Base-by-base conservation (phyloP, 768 basidiomycete genomes). In the Phylloporus rhodoxanthus region DNA sequence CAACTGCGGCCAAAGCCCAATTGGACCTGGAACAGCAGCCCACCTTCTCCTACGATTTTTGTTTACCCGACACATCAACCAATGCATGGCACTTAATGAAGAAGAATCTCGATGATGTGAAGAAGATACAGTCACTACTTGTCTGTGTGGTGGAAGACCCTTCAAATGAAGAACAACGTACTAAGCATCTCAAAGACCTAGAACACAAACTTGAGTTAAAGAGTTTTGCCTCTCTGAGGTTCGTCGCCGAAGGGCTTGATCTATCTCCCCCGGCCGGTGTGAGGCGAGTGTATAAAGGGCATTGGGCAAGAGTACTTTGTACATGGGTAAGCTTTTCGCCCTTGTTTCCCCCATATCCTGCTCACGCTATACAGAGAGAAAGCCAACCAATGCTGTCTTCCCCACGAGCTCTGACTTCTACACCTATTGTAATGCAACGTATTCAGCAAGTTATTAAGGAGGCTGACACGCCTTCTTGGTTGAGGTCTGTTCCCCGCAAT, bases 401-500 rank as follows among this genome's bases (percentile, higher is more conserved):
- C 19, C 37, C 37, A 20, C 1, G 1, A 8, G 17, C 17, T 38
- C 37, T 19, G 5, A 38, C 19, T 19, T 38, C 37, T 13, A 20
- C 17, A 4, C 37, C 17, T 3, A 2, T 5, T 38, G 19, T 38
- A 6, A 38, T 38, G 37, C 20, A 20, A 9, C 17, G 4, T 7
- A 38, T 38, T 17, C 37, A 38, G 17, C 4, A 38, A 11, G 17
- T 38, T 38, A 21, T 38, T 38, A 19, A 14, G 19, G 37, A 38
- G 19, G 9, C 37, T 20, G 37, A 38, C 9, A 38, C 8, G 6
- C 17, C 37, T 5, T 19, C 37, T 38, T 38, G 17, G 17, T n/a
- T 38, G 9, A 2, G 6, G 13, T 50, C 50, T 2, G 54, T 58
- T 1, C 62, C 57, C 2, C 14, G 23, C 3, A 54, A 65, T 43